Conservation (phyloP, 768 basidiomycete genomes). For the Auricularia auricula-judae region DNA sequence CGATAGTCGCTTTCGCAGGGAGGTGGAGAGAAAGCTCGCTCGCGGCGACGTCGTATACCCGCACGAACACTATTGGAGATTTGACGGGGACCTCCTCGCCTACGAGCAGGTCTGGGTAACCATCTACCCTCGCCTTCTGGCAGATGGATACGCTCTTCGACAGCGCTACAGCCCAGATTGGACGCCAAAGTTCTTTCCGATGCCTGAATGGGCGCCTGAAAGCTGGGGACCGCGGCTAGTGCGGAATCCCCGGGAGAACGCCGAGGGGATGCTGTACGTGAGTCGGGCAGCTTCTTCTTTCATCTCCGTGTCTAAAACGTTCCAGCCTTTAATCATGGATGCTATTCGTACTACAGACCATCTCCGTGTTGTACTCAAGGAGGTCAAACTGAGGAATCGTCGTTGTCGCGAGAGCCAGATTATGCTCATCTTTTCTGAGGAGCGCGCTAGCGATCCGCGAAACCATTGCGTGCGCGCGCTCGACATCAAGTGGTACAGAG, state of each 20-base stretch:
- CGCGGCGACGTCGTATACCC: background rate
- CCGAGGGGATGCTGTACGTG: background rate
- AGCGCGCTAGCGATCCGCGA: constrained; percentile 10
- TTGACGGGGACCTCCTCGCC: background rate
- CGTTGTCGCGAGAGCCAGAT: background rate
- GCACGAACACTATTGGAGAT: background rate
- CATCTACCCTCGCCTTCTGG: background rate
- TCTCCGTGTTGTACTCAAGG: background rate
- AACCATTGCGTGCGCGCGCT: constrained; percentile 23
- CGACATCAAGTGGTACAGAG: constrained; percentile 8
- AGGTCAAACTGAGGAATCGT: background rate
- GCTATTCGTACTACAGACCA: background rate
- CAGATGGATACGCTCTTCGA: background rate
- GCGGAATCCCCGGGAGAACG: background rate
- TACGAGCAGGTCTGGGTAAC: background rate
- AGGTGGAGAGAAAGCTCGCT: background rate
- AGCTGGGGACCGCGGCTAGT: background rate
- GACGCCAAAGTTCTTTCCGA: background rate
- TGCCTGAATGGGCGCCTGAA: background rate
- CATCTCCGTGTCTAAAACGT: background rate
- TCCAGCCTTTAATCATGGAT: background rate
- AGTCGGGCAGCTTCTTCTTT: background rate
- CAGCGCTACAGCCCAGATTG: background rate
- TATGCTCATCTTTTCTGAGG: background rate
- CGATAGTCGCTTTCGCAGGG: background rate